phyloP scores from a whole-genome alignment of 1,139 yeast genomes.

The Hansenula lynferdii region DNA sequence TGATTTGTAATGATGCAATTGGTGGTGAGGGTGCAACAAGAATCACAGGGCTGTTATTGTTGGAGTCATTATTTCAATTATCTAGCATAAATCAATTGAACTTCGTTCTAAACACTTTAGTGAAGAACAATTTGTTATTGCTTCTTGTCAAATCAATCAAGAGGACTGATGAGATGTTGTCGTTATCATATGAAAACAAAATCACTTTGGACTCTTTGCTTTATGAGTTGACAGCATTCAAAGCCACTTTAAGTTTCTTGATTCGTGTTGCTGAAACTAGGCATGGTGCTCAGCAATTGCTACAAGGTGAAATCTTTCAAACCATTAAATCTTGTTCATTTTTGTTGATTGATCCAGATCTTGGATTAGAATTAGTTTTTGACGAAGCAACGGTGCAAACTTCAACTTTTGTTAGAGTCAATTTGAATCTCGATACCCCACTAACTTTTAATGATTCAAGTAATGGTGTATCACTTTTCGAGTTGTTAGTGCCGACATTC shows the following conservation, averaged over 20 bases:
- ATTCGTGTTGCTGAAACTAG: conserved; percentile 73
- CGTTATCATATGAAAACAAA: conserved; percentile 27
- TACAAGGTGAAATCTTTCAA: conserved; percentile 70
- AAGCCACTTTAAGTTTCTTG: conserved; percentile 63
- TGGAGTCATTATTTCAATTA: conserved; percentile 66
- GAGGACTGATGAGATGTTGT: conserved; percentile 61
- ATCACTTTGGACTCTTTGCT: conserved; percentile 48
- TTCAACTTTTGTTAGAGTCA: conserved; percentile 33
- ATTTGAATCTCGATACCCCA: conserved; percentile 49
- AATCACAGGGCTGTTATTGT: conserved; percentile 67
- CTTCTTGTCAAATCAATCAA: conserved; percentile 63
- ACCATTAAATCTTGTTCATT: conserved; percentile 54
- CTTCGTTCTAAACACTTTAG: conserved; percentile 55
- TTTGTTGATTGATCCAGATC: conserved; percentile 70
- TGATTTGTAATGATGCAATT: conserved; percentile 72
- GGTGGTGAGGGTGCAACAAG: conserved; percentile 76
- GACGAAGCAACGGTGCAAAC: conserved; percentile 28
- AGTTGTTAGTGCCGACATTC: conserved; percentile 71
- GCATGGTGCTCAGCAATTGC: conserved; percentile 68
- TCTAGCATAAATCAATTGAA: conserved; percentile 47
- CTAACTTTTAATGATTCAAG: conserved; percentile 28
- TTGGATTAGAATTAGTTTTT: conserved; percentile 52
- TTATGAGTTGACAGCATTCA: conserved; percentile 74
- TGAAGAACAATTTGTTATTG: conserved; percentile 60
- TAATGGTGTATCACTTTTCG: conserved; percentile 51